Percentiles rank a stretch among this genome's conserved stretches.
These are phyloP conservation scores for Eutypella sp. DNA, from an alignment of 2,329 filamentous ascomycete species.

Conservation along the genomic window DNA sequence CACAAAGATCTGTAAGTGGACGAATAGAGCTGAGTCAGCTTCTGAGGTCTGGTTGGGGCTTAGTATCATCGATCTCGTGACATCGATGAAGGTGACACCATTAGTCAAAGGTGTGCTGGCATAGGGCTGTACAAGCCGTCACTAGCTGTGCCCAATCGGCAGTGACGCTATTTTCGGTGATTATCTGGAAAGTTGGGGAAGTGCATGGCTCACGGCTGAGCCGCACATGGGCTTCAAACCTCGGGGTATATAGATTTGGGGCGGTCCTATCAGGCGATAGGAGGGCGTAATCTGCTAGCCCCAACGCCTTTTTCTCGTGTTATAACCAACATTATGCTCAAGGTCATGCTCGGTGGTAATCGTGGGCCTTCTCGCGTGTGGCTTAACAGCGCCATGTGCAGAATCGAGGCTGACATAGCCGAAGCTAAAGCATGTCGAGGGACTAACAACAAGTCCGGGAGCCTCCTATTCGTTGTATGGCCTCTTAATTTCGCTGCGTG, in stretches of 20 bases:
- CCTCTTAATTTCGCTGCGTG: background rate
- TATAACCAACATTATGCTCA: no score
- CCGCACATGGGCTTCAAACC: background rate
- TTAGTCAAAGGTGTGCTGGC: background rate
- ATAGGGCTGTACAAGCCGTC: background rate
- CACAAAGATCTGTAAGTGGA: background rate
- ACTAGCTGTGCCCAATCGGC: background rate
- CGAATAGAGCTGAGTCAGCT: background rate
- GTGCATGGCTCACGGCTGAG: background rate
- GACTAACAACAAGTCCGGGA: background rate
- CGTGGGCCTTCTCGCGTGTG: no score
- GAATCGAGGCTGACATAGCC: background rate
- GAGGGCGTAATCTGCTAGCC: no score
- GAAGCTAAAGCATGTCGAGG: background rate
- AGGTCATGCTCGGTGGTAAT: no score
- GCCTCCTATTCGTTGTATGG: background rate
- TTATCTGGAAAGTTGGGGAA: background rate
- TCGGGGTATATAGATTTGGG: no score
- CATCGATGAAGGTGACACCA: background rate
- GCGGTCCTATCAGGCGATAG: no score
- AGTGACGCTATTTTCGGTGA: background rate
- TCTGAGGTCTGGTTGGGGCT: background rate
- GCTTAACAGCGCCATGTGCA: no score
- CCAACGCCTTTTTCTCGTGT: no score
- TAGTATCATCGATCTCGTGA: background rate